Evolutionary conservation across 2,329 filamentous ascomycete species (phyloP).

Genomic region (Verticillium nubilum): DNA sequence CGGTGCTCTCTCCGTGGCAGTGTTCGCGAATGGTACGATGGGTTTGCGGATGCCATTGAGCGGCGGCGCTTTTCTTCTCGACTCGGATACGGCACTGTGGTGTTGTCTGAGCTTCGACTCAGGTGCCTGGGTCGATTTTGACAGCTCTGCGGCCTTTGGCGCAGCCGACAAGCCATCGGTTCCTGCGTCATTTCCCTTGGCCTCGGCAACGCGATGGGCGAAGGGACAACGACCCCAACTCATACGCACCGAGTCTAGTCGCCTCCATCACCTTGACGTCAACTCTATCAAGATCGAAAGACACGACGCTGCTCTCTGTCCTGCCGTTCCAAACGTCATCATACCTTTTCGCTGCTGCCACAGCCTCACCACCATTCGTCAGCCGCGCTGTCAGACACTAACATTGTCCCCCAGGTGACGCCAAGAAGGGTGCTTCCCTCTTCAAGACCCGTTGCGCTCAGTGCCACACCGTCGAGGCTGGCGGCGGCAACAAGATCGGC

Average conservation of each 20-base stretch:
- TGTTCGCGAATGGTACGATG: not conserved
- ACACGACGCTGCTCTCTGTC: not conserved
- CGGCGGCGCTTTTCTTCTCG: not conserved
- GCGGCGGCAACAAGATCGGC: conserved; percentile 95
- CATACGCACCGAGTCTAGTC: not conserved
- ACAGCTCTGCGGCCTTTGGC: not conserved
- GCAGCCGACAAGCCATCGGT: not conserved
- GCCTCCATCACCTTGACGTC: not conserved
- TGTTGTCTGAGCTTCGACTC: not conserved
- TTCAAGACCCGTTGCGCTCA: conserved; percentile 99
- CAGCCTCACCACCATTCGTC: not conserved
- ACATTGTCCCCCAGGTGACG: conserved; percentile 61
- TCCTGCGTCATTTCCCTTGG: conserved; percentile 28
- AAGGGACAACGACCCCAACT: not conserved
- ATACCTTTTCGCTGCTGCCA: not conserved
- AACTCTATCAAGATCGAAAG: not conserved
- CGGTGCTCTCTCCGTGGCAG: not conserved
- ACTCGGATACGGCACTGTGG: not conserved
- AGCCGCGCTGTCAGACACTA: not conserved
- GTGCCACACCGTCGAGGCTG: conserved; percentile 93
- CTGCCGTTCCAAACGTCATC: not conserved
- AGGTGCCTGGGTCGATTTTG: not conserved
- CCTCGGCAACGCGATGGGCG: conserved; percentile 4
- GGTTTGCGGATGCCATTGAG: not conserved
- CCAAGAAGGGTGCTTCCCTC: conserved; percentile 94